These are phyloP conservation scores for Fusarium zealandicum DNA, from an alignment of 2,329 filamentous ascomycete genomes.

Conservation along the genomic window DNA sequence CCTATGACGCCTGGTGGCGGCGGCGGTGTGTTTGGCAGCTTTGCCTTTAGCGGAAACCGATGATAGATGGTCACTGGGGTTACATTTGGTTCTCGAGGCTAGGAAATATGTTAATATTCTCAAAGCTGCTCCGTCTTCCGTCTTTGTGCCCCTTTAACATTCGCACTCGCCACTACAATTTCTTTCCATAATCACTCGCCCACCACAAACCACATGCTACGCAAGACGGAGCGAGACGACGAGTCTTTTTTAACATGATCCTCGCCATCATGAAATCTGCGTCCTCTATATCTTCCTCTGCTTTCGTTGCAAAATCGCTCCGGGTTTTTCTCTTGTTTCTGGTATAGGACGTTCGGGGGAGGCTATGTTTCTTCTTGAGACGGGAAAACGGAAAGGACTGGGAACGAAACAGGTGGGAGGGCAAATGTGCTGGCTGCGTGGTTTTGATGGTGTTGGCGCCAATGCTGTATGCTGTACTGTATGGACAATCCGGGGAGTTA, in stretches of 20 bases:
- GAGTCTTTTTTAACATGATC: not conserved
- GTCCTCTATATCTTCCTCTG: not conserved
- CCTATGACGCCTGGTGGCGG: slow-evolving; percentile 81
- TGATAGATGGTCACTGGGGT: slow-evolving; percentile 27
- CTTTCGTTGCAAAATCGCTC: slow-evolving; percentile 3
- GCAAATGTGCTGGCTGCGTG: slow-evolving; percentile 11
- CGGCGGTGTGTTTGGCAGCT: slow-evolving; percentile 78
- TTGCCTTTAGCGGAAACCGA: slow-evolving; percentile 60
- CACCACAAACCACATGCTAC: slow-evolving; percentile 6
- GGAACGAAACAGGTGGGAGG: slow-evolving; percentile 18
- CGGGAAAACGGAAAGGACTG: slow-evolving; percentile 14
- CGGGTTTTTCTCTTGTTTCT: slow-evolving; percentile 17
- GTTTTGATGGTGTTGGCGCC: slow-evolving; percentile 31
- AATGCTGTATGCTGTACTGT: slow-evolving; percentile 37
- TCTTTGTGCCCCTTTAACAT: slow-evolving; percentile 11
- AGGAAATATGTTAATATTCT: slow-evolving; percentile 25
- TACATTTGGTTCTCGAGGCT: not conserved
- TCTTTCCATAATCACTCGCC: slow-evolving; percentile 7
- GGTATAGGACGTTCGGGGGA: slow-evolving; percentile 17
- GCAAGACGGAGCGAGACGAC: not conserved
- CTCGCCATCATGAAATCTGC: not conserved
- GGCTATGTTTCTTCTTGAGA: not conserved
- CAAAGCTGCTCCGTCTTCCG: slow-evolving; percentile 17
- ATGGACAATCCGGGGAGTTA: slow-evolving; percentile 32
- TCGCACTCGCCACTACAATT: not conserved